Evolutionary conservation across 106 monocot species (phyloP).

Genomic region (Platanthera guangdongensis): DNA sequence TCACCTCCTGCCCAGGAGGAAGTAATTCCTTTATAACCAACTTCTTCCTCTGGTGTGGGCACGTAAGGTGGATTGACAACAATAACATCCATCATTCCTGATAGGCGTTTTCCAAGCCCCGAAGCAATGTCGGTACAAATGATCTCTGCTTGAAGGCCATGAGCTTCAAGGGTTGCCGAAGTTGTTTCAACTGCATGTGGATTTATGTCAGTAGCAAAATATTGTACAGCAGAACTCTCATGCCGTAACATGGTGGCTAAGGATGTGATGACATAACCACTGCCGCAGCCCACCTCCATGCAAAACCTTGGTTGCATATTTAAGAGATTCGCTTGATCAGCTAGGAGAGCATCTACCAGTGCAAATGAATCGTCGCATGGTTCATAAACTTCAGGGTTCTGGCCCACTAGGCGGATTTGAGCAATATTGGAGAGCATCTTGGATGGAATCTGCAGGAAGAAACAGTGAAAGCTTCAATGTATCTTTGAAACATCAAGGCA

Average conservation of each 20-base stretch:
- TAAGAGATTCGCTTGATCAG: conserved; percentile 56
- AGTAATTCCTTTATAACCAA: conserved; percentile 61
- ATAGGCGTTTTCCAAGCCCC: conserved; percentile 48
- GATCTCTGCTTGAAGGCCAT: conserved; percentile 68
- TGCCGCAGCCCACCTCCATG: conserved; percentile 78
- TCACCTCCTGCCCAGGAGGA: conserved; percentile 91
- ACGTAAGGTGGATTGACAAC: conserved; percentile 96
- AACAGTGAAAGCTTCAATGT: background rate
- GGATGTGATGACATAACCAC: conserved; percentile 90
- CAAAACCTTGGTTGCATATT: conserved; percentile 56
- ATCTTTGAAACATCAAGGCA: background rate
- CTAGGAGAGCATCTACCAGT: conserved; percentile 82
- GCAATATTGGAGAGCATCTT: conserved; percentile 40
- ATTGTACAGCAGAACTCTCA: conserved; percentile 36
- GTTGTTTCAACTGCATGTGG: conserved; percentile 63
- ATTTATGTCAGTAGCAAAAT: conserved; percentile 81
- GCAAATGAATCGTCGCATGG: conserved; percentile 98
- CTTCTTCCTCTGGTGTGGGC: conserved; percentile 86
- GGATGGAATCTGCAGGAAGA: conserved; percentile 12
- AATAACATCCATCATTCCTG: conserved; percentile 74
- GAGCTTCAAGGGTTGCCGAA: conserved; percentile 55
- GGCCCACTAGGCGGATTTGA: conserved; percentile 57
- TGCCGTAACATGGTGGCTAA: conserved; percentile 70
- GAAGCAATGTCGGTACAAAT: conserved; percentile 64
- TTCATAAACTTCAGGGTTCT: conserved; percentile 83